phyloP scores from a whole-genome alignment of 192 early-diverging fungal genomes.

The Mortierella alpina region DNA sequence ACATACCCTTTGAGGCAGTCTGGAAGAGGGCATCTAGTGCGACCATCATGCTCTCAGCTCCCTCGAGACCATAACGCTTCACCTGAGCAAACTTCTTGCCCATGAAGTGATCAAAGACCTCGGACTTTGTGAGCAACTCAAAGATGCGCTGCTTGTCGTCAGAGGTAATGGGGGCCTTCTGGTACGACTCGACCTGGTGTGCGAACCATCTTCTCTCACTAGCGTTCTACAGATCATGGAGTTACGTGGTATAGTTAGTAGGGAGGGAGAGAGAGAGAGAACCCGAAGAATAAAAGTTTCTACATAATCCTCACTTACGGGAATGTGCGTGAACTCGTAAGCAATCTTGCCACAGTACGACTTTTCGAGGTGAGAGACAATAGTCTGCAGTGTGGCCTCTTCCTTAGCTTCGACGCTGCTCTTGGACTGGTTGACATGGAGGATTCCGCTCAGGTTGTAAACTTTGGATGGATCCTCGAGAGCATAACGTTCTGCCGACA shows the following conservation, averaged over 20 bases:
- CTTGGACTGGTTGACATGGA: conserved; percentile 71
- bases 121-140: conserved; percentile 82
- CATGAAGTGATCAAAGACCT: conserved; percentile 98
- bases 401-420: conserved; percentile 56
- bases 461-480: conserved; percentile 64
- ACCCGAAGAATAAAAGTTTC: neutral
- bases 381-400: conserved; percentile 72
- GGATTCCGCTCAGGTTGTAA: conserved; percentile 80
- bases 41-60: conserved; percentile 95
- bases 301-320: conserved; percentile 57
- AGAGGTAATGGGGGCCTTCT: conserved; percentile 63
- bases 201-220: conserved; percentile 92
- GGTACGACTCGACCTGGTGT: conserved; percentile 81
- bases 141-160: conserved; percentile 82
- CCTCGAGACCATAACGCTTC: conserved; percentile 97
- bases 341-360: conserved; percentile 88
- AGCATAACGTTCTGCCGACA: conserved; percentile 89
- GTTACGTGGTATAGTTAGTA: neutral
- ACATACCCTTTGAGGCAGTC: conserved; percentile 67
- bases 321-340: conserved; percentile 96
- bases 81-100: conserved; percentile 96
- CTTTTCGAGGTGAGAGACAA: conserved; percentile 76
- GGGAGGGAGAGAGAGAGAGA: neutral
- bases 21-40: conserved; percentile 89
- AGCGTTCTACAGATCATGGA: conserved; percentile 61